phyloP scores from a whole-genome alignment of 306 rosid species.

The Vicia faba region DNA sequence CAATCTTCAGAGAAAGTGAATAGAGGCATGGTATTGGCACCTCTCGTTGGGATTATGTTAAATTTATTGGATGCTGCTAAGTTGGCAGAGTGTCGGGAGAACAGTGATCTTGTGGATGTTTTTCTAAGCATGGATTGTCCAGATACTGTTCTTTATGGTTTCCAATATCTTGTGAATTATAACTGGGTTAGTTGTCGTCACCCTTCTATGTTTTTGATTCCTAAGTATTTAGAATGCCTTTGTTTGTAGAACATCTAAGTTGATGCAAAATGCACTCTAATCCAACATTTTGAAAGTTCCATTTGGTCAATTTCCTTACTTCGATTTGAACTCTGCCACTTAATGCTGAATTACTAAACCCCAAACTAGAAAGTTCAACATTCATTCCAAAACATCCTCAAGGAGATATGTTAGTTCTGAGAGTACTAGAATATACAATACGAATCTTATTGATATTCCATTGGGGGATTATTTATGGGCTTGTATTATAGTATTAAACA shows the following conservation, averaged over 20 bases:
- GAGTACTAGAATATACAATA: conserved; percentile 3
- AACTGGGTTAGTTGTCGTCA: conserved; percentile 71
- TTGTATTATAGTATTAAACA: conserved; percentile 1
- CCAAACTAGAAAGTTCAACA: not conserved
- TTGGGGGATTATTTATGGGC: conserved; percentile 27
- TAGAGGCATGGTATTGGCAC: conserved; percentile 93
- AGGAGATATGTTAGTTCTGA: conserved; percentile 13
- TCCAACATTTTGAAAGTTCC: not conserved
- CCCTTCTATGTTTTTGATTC: conserved; percentile 31
- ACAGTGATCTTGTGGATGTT: conserved; percentile 74
- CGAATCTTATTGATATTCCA: conserved; percentile 8
- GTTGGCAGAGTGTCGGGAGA: conserved; percentile 54
- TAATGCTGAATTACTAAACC: conserved; percentile 3
- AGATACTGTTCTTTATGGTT: conserved; percentile 73
- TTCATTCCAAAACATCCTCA: conserved; percentile 3
- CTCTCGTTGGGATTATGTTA: conserved; percentile 83
- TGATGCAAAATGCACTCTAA: not conserved
- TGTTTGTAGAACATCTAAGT: no score
- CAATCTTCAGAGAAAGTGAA: conserved; percentile 83
- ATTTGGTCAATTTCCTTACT: conserved; percentile 16
- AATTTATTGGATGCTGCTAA: conserved; percentile 78
- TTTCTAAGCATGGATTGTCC: conserved; percentile 95
- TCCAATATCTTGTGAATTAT: conserved; percentile 82
- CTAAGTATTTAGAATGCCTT: conserved; percentile 8
- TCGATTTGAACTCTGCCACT: conserved; percentile 8